Evolutionary conservation across 345 rosid species (phyloP).

Genomic region (Populus alba): DNA sequence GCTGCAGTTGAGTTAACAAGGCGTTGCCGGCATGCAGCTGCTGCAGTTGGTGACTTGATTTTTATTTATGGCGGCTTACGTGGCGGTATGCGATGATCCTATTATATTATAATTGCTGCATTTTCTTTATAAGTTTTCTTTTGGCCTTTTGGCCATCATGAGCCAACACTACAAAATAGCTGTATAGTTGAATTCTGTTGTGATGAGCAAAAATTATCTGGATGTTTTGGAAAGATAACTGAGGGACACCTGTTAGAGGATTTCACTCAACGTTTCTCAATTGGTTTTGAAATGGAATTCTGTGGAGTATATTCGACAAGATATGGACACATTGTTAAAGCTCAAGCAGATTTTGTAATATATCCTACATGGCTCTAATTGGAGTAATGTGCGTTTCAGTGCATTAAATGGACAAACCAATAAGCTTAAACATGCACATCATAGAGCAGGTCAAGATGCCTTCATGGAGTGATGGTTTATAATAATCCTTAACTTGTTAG

Average conservation of each 20-base stretch:
- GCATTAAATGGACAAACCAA: neutral
- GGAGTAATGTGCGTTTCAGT: neutral
- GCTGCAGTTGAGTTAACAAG: constrained; percentile 94
- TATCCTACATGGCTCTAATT: neutral
- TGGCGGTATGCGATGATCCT: constrained; percentile 65
- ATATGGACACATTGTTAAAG: neutral
- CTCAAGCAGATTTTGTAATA: neutral
- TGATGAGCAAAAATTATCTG: neutral
- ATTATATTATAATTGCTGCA: constrained; percentile 1
- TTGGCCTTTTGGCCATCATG: neutral
- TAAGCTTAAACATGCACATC: neutral
- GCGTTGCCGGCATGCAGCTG: constrained; percentile 99
- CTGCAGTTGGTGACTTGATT: constrained; percentile 91
- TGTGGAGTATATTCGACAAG: neutral
- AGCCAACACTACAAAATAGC: neutral
- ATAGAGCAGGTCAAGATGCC: neutral
- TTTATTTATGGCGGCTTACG: constrained; percentile 97
- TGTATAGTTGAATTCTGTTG: neutral
- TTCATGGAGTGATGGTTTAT: neutral
- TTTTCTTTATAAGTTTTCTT: neutral
- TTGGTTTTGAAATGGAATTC: neutral
- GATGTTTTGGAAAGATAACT: neutral
- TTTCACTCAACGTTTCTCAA: neutral
- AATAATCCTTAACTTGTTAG: neutral
- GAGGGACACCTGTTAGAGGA: neutral